Percentiles rank a stretch among this genome's conserved stretches.
These are phyloP conservation scores for Coemansia sp. DNA, from an alignment of 192 early-diverging fungal species.

Conservation along the genomic window DNA sequence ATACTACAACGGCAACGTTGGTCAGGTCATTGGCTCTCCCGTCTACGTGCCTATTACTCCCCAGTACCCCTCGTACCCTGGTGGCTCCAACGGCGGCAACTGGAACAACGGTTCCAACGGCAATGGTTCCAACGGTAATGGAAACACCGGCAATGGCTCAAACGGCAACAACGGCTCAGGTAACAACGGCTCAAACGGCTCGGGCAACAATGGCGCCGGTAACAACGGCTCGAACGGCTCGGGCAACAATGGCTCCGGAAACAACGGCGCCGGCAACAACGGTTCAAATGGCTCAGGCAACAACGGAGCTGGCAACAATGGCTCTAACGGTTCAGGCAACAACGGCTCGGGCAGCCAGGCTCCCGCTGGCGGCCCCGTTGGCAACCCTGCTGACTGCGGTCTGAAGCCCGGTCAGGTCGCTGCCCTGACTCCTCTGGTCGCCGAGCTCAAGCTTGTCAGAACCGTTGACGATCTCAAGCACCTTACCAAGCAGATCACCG, in stretches of 20 bases:
- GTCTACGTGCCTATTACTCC: conserved; percentile 8
- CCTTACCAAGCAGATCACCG: conserved; percentile 47
- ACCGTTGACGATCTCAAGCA: conserved; percentile 52
- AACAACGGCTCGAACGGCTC: conserved; percentile 11
- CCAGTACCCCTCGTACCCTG: conserved; percentile 22
- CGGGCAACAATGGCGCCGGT: not conserved
- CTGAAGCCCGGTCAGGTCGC: conserved; percentile 34
- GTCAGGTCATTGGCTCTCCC: conserved; percentile 21
- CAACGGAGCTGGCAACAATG: not conserved
- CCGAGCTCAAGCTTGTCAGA: conserved; percentile 43
- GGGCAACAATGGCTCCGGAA: conserved; percentile 5
- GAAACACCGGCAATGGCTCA: conserved; percentile 20
- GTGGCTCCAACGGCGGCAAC: conserved; percentile 11
- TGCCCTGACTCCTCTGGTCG: conserved; percentile 42
- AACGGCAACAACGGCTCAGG: conserved; percentile 13
- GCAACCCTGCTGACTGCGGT: conserved; percentile 35
- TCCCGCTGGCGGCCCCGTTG: conserved; percentile 22
- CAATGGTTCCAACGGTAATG: conserved; percentile 18
- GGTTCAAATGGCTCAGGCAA: conserved; percentile 9
- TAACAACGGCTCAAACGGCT: conserved; percentile 3
- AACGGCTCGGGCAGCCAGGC: conserved; percentile 11
- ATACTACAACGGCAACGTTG: conserved; percentile 34
- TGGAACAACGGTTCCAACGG: conserved; percentile 19
- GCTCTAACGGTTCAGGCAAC: conserved; percentile 15
- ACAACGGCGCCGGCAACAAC: conserved; percentile 14